Evolutionary conservation across 768 basidiomycete species (phyloP).

Genomic region (Russula lepida): DNA sequence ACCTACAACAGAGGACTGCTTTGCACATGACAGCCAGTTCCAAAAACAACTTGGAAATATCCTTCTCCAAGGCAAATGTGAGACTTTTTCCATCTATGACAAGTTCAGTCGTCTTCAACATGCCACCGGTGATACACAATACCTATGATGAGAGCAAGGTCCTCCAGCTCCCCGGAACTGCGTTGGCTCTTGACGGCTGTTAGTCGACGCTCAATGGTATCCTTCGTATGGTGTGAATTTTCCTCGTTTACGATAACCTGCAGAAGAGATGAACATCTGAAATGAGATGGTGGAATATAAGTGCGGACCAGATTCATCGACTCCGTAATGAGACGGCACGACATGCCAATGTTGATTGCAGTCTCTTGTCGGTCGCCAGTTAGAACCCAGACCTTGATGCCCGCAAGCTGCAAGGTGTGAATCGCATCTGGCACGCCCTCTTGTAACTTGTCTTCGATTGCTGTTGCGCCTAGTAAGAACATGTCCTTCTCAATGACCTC

Average conservation of each 20-base stretch:
- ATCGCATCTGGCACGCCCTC: conserved; percentile 98
- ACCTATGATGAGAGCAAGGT: conserved; percentile 94
- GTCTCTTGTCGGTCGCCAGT: conserved; percentile 99
- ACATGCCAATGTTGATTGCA: conserved; percentile 98
- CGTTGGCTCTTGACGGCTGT: conserved; percentile 91
- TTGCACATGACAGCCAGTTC: conserved; percentile 98
- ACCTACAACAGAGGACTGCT: conserved; percentile 93
- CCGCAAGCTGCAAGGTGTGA: conserved; percentile 94
- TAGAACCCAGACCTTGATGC: conserved; percentile 98
- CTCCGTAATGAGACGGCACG: conserved; percentile 93
- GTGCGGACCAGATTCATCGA: conserved; percentile 87
- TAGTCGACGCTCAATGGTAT: conserved; percentile 82
- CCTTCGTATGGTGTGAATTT: conserved; percentile 67
- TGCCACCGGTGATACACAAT: not conserved
- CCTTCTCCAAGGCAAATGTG: conserved; percentile 88
- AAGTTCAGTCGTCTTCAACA: not conserved
- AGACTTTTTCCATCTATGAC: conserved; percentile 87
- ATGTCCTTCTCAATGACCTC: conserved; percentile 95
- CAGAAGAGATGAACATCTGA: not conserved
- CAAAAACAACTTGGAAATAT: conserved; percentile 79
- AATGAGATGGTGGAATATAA: not conserved
- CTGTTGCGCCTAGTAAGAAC: conserved; percentile 89
- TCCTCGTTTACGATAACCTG: conserved; percentile 95
- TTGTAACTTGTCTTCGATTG: conserved; percentile 97
- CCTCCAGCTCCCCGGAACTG: conserved; percentile 86